These are phyloP conservation scores for Pleurotus sapidus DNA, from an alignment of 768 basidiomycete species.

Conservation along the genomic window DNA sequence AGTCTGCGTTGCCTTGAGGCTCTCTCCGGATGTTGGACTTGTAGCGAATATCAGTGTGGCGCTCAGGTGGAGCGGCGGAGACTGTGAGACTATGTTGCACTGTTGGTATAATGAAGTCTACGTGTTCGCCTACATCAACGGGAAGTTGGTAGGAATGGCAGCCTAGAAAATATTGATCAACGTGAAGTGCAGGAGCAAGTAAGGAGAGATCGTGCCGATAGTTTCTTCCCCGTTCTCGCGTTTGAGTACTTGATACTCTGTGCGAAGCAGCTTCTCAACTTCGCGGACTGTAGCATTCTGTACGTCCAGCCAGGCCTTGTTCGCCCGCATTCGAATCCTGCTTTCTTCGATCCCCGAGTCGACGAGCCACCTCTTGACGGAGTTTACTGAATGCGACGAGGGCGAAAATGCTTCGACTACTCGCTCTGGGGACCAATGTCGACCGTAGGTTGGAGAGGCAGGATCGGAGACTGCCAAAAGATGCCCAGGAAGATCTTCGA, in stretches of 20 bases:
- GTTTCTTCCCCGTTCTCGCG: constrained; percentile 27
- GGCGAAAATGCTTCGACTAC: constrained; percentile 30
- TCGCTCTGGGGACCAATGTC: constrained; percentile 29
- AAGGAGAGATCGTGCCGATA: constrained; percentile 18
- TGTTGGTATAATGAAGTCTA: constrained; percentile 34
- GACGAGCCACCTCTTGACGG: constrained; percentile 29
- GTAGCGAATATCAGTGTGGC: not conserved
- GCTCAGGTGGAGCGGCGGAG: not conserved
- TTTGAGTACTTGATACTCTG: constrained; percentile 29
- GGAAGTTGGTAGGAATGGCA: constrained; percentile 32
- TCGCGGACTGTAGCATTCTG: constrained; percentile 23
- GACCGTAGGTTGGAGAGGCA: constrained; percentile 27
- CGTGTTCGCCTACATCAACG: constrained; percentile 19
- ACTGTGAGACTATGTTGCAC: constrained; percentile 24
- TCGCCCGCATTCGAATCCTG: constrained; percentile 20
- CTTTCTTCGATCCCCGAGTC: constrained; percentile 19
- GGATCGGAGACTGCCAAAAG: constrained; percentile 34
- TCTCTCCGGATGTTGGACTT: not conserved
- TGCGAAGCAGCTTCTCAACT: constrained; percentile 26
- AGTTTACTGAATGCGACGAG: constrained; percentile 16
- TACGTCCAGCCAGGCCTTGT: constrained; percentile 29
- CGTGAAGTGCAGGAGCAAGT: not conserved
- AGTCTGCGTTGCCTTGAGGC: not conserved
- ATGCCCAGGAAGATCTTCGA: constrained; percentile 23
- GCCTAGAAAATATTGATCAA: constrained; percentile 11